A percentile compares a stretch with the other conserved stretches of the same genome.
phyloP scores from a whole-genome alignment of 1,284 basidiomycete genomes.

The Ustilago shanxiensis region DNA sequence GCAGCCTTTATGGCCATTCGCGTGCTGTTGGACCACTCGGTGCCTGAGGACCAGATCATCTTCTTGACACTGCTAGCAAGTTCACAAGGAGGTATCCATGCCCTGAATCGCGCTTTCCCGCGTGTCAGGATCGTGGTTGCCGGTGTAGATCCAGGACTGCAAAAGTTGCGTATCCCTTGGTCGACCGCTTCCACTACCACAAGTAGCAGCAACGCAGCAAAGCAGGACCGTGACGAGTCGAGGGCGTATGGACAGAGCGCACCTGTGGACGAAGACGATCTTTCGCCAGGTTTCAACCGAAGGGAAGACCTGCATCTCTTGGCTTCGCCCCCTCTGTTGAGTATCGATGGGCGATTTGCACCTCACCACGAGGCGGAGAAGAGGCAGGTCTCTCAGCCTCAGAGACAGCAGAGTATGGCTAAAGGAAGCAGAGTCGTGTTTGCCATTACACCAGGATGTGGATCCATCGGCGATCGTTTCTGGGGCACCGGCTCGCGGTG shows the following conservation, averaged over 20 bases:
- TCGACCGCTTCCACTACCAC: slow-evolving; percentile 9
- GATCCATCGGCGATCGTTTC: slow-evolving; percentile 67
- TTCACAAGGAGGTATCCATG: slow-evolving; percentile 80
- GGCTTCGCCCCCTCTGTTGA: slow-evolving; percentile 29
- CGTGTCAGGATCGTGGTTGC: slow-evolving; percentile 65
- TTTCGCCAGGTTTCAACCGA: slow-evolving; percentile 31
- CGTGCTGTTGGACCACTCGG: slow-evolving; percentile 94
- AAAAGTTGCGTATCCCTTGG: slow-evolving; percentile 57
- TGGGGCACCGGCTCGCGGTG: slow-evolving; percentile 57
- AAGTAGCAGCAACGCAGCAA: not conserved
- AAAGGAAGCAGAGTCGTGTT: slow-evolving; percentile 57
- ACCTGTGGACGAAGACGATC: slow-evolving; percentile 38
- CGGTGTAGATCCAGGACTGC: slow-evolving; percentile 63
- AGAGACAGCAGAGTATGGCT: slow-evolving; percentile 19
- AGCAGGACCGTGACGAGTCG: slow-evolving; percentile 16
- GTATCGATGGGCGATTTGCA: slow-evolving; percentile 23
- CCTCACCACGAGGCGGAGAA: slow-evolving; percentile 1
- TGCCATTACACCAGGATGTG: slow-evolving; percentile 66
- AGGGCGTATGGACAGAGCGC: slow-evolving; percentile 12
- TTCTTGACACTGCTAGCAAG: slow-evolving; percentile 85
- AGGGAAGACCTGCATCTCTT: slow-evolving; percentile 27
- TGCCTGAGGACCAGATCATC: slow-evolving; percentile 78
- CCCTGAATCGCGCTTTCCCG: slow-evolving; percentile 85
- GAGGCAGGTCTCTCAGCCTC: not conserved
- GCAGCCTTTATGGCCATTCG: slow-evolving; percentile 96